Conservation (phyloP, 257 asterid species). For the Voacanga thouarsii region DNA sequence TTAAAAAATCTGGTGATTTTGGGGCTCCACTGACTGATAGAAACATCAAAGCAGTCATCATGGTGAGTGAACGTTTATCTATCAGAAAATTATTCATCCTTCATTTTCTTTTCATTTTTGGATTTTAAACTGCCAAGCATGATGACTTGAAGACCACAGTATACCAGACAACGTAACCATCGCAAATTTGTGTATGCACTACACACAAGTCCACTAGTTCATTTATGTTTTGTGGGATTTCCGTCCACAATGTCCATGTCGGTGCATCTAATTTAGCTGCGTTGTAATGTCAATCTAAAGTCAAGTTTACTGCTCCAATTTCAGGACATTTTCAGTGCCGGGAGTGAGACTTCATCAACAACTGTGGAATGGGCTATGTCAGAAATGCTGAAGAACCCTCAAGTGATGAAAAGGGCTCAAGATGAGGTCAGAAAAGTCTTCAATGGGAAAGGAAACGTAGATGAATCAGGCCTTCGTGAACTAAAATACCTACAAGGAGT, state of each 20-base stretch:
- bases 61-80: neutral
- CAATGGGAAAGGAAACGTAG: neutral
- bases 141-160: no score
- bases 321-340: slow-evolving; percentile 11
- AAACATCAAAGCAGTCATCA: slow-evolving; percentile 10
- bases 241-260: neutral
- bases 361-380: slow-evolving; percentile 4
- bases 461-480: neutral
- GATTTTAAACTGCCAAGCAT: neutral
- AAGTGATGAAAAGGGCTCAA: slow-evolving; percentile 1
- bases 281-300: neutral
- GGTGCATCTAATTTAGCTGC: no score
- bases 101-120: neutral
- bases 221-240: neutral
- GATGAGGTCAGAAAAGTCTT: slow-evolving; percentile 3
- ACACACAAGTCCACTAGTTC: neutral
- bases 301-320: neutral
- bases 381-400: slow-evolving; percentile 1
- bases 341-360: slow-evolving; percentile 6
- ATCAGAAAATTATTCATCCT: neutral
- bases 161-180: neutral
- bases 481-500: slow-evolving; percentile 8
- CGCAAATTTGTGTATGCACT: neutral
- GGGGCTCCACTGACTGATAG: neutral
- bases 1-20: neutral